These are phyloP conservation scores for Phaeotremella skinneri DNA, from an alignment of 768 basidiomycete species.

Conservation along the genomic window DNA sequence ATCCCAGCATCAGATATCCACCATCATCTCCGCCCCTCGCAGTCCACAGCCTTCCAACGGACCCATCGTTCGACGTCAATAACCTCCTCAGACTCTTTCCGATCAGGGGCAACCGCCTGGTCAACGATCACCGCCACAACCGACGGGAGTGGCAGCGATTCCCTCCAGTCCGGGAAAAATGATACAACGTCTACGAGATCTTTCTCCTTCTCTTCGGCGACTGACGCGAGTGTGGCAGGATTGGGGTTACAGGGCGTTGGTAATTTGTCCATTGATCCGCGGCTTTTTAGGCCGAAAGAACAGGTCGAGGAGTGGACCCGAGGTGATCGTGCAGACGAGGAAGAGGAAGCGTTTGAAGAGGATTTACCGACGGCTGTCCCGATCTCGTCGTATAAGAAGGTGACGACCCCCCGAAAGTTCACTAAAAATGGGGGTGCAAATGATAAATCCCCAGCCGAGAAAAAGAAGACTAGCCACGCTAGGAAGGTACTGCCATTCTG, in stretches of 20 bases:
- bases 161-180: neutral
- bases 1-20: neutral
- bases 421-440: neutral
- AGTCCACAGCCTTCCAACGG: constrained; percentile 8
- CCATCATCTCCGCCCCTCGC: constrained; percentile 1
- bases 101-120: neutral
- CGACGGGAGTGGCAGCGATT: neutral
- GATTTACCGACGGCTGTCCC: neutral
- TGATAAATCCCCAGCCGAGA: neutral
- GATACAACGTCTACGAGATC: neutral
- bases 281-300: constrained; percentile 15
- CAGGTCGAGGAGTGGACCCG: neutral
- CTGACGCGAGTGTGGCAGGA: neutral
- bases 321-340: constrained; percentile 9
- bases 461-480: constrained; percentile 41
- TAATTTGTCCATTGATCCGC: constrained; percentile 29
- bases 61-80: constrained; percentile 14
- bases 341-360: constrained; percentile 20
- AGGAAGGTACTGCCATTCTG: constrained; percentile 37
- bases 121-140: neutral
- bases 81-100: constrained; percentile 9
- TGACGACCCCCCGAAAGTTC: too few species aligned
- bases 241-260: neutral
- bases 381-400: neutral
- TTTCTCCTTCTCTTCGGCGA: neutral